Evolutionary conservation across 2,329 filamentous ascomycete genomes (phyloP).

Genomic region (Aureobasidium sp.): DNA sequence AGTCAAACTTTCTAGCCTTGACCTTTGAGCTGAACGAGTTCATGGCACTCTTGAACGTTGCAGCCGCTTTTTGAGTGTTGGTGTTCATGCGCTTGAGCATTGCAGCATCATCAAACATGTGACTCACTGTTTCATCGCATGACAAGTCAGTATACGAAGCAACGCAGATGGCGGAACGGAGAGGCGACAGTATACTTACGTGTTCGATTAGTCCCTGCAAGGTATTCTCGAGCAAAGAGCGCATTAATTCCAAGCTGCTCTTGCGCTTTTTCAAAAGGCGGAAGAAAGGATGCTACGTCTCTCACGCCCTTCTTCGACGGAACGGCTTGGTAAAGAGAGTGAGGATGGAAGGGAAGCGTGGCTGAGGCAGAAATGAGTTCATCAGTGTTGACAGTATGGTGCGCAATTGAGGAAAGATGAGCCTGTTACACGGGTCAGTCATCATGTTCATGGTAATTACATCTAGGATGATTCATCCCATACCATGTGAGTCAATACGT

Average conservation of each 20-base stretch:
- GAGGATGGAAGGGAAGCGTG: background rate
- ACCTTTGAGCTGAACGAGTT: background rate
- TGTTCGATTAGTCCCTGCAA: conserved; percentile 1
- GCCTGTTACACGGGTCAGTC: background rate
- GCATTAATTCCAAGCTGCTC: background rate
- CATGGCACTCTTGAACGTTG: background rate
- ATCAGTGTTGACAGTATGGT: conserved; percentile 9
- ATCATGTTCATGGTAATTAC: background rate
- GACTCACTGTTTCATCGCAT: background rate
- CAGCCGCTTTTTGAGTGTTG: background rate
- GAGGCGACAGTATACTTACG: background rate
- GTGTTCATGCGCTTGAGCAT: background rate
- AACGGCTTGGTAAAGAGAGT: background rate
- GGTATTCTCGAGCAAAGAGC: background rate
- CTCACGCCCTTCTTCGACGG: background rate
- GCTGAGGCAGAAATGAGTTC: conserved; percentile 2
- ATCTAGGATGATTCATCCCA: background rate
- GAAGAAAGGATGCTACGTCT: background rate
- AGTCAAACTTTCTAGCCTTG: background rate
- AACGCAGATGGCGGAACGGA: background rate
- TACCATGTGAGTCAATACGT: conserved; percentile 1
- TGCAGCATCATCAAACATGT: background rate
- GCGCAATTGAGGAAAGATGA: background rate
- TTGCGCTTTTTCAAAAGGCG: background rate
- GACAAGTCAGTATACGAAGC: background rate